Conservation (phyloP, 805 yeast species). For the Kockiozyma suomiensis region DNA sequence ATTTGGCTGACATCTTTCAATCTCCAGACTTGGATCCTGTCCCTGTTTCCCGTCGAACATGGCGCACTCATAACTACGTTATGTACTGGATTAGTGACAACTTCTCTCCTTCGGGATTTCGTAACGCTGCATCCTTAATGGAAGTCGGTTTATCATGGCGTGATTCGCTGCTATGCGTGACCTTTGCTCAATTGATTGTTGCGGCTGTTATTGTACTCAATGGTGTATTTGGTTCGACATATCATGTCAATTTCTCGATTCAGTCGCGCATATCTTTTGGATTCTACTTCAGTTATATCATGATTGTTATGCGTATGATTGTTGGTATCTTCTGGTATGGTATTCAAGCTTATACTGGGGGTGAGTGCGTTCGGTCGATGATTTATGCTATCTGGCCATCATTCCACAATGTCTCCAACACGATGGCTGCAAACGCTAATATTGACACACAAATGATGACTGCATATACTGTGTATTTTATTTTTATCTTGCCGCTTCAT, state of each 20-base stretch:
- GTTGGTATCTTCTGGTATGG: slow-evolving; percentile 46
- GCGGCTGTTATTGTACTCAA: slow-evolving; percentile 48
- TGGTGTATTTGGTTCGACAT: slow-evolving; percentile 52
- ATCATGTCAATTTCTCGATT: slow-evolving; percentile 55
- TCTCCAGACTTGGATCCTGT: slow-evolving; percentile 30
- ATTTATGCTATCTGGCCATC: slow-evolving; percentile 68
- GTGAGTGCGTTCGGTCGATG: slow-evolving; percentile 78
- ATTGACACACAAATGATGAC: slow-evolving; percentile 57
- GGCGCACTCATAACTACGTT: slow-evolving; percentile 50
- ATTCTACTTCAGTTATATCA: slow-evolving; percentile 75
- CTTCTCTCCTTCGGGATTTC: slow-evolving; percentile 47
- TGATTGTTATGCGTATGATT: slow-evolving; percentile 74
- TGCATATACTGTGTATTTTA: slow-evolving; percentile 80
- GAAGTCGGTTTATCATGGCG: slow-evolving; percentile 50
- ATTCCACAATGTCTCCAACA: slow-evolving; percentile 47
- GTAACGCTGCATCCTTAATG: slow-evolving; percentile 48
- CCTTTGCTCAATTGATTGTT: slow-evolving; percentile 49
- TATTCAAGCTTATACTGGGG: slow-evolving; percentile 83
- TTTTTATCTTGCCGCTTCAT: slow-evolving; percentile 74
- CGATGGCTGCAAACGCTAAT: slow-evolving; percentile 21
- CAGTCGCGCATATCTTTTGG: slow-evolving; percentile 52
- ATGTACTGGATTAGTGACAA: slow-evolving; percentile 35
- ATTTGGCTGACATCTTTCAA: neutral
- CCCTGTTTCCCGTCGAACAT: slow-evolving; percentile 45
- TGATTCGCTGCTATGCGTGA: slow-evolving; percentile 49